Evolutionary conservation across 1,139 yeast species (phyloP).

Genomic region (Candida sanyaensis): DNA sequence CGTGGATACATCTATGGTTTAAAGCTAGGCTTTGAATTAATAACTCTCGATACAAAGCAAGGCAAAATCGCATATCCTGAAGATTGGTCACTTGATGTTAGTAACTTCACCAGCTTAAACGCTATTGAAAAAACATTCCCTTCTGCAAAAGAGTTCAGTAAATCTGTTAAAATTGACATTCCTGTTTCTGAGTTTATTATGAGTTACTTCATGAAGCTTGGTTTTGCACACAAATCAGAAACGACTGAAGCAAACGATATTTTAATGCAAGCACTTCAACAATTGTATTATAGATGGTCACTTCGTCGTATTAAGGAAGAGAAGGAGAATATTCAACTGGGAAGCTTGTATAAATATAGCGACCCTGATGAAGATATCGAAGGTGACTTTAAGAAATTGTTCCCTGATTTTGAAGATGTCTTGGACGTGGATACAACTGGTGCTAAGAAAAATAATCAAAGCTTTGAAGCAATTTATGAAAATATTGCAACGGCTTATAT

Average conservation of each 20-base stretch:
- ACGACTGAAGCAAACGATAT: constrained; percentile 5
- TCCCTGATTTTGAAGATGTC: constrained; percentile 85
- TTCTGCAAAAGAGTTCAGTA: constrained; percentile 38
- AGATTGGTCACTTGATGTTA: constrained; percentile 51
- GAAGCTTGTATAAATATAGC: constrained; percentile 63
- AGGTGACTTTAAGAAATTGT: constrained; percentile 69
- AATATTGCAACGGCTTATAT: constrained; percentile 31
- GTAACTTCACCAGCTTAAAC: constrained; percentile 20
- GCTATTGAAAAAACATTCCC: constrained; percentile 28
- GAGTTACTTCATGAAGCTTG: constrained; percentile 31
- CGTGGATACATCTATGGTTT: constrained; percentile 68
- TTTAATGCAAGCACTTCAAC: constrained; percentile 44
- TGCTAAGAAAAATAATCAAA: constrained; percentile 18
- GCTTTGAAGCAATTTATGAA: constrained; percentile 32
- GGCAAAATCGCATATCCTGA: constrained; percentile 18
- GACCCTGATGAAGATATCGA: constrained; percentile 68
- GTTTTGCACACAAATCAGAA: constrained; percentile 26
- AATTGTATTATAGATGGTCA: constrained; percentile 80
- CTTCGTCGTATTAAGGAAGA: constrained; percentile 66
- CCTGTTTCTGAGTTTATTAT: constrained; percentile 48
- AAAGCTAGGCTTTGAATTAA: constrained; percentile 70
- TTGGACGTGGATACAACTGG: constrained; percentile 34
- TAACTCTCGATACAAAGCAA: constrained; percentile 23
- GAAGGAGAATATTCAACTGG: constrained; percentile 59
- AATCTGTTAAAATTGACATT: constrained; percentile 45